Base-by-base conservation (phyloP, 306 rosid species). In the Dalbergia cochinchinensis region DNA sequence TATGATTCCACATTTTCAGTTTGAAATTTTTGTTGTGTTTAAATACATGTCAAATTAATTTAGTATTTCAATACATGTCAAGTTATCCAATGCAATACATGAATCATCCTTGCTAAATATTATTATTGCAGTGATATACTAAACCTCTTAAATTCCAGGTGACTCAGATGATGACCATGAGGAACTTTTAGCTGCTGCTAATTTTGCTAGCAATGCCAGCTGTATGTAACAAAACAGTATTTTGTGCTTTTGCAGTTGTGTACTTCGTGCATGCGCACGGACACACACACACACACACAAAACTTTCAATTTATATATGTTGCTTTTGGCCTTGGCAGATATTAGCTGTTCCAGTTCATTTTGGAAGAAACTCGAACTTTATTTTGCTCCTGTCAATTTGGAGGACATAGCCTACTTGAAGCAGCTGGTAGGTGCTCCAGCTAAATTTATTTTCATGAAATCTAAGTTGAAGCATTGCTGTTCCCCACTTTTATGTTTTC, bases 281-380 rank as follows among this genome's bases (percentile, higher is more conserved):
- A 19, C 18, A 41, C 78, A 14, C 13, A n/a, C 12, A 5, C 11
- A 3, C 22, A n/a, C n/a, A 65, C 78, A 67, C 67, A 37, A 61
- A 15, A 9, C 8, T 44, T 59, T 45, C 7, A 2, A 71, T 41
- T 31, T 72, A 20, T 73, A 20, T 76, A 74, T 69, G 45, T 84
- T 84, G 39, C 33, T 70, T 72, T 77, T 48, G 68, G 42, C 53
- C 42, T 70, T 69, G 69, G 55, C 86, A 94, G 98, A 88, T 87
- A 77, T 79, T 71, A 88, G 93, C 57, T 88, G 94, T 78, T 91
- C 97, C 51, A 81, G 92, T 86, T 14, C 87, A 59, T 92, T 92
- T 83, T 94, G 98, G 98, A 88, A 89, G 93, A 85, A 89, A 79
- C 58, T 87, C 89, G 97, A 94, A 79, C 87, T 85, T 54, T 34